Conservation (phyloP, 2,329 filamentous ascomycete genomes). For the Colletotrichum abscissum region DNA sequence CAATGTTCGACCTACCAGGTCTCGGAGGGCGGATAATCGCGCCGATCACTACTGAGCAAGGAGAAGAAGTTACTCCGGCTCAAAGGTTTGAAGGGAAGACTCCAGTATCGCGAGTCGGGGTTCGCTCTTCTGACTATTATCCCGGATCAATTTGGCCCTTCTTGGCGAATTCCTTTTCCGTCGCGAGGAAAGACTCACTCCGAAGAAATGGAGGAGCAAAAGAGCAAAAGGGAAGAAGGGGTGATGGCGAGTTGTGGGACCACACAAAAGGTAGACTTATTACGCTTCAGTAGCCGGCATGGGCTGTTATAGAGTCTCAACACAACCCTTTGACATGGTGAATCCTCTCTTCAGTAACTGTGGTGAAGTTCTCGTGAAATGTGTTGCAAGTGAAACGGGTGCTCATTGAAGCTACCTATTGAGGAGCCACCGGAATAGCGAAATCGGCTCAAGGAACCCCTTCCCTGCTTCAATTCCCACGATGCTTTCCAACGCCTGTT, state of each 20-base stretch:
- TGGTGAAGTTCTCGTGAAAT: neutral
- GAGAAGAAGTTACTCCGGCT: neutral
- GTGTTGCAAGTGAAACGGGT: neutral
- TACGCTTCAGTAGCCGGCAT: conserved; percentile 20
- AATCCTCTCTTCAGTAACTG: neutral
- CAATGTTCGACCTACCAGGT: neutral
- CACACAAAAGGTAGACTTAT: neutral
- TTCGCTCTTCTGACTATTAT: too few species aligned
- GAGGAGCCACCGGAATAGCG: neutral
- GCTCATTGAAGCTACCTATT: neutral
- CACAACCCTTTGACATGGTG: neutral
- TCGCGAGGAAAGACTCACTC: neutral
- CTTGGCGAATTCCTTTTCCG: neutral
- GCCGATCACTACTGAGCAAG: conserved; percentile 7
- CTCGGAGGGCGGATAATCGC: neutral
- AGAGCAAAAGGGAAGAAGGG: neutral
- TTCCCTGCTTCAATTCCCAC: neutral
- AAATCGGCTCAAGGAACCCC: neutral
- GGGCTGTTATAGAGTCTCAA: conserved; percentile 14
- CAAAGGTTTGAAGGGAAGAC: neutral
- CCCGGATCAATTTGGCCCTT: too few species aligned
- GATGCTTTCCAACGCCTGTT: neutral
- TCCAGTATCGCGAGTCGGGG: too few species aligned
- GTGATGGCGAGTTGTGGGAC: neutral
- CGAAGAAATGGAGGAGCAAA: neutral